A percentile compares a stretch with the other conserved stretches of the same genome.
phyloP scores from a whole-genome alignment of 2,329 filamentous ascomycete species.

The Bretziella fagacearum region DNA sequence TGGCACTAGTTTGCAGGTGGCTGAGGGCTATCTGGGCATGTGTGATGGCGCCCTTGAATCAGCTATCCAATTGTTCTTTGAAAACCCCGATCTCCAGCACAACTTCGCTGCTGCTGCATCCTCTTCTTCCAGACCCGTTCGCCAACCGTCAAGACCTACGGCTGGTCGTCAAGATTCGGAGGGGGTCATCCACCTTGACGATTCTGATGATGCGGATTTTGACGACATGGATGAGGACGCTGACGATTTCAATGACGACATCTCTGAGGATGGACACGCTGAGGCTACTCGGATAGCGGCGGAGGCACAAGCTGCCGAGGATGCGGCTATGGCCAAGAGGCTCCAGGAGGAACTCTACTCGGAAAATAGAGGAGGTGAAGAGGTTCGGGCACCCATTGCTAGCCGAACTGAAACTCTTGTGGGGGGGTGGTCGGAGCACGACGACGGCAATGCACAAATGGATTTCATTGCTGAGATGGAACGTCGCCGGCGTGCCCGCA shows the following conservation, averaged over 20 bases:
- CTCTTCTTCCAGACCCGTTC: constrained; percentile 21
- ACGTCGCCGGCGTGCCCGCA: constrained; percentile 7
- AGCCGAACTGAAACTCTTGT: constrained; percentile 84
- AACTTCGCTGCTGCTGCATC: constrained; percentile 25
- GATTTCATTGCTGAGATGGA: constrained; percentile 10
- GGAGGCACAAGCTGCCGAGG: constrained; percentile 56
- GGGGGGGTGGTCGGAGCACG: constrained; percentile 19
- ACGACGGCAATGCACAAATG: constrained; percentile 5
- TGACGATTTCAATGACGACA: constrained; percentile 24
- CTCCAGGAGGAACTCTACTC: constrained; percentile 85
- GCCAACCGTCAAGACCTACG: constrained; percentile 23
- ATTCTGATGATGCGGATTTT: constrained; percentile 44
- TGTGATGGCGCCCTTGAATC: constrained; percentile 71
- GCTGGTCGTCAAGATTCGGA: constrained; percentile 21
- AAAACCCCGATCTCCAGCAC: constrained; percentile 57
- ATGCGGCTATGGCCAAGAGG: constrained; percentile 80
- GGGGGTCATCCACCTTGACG: constrained; percentile 44
- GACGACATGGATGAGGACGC: constrained; percentile 47
- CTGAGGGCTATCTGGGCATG: constrained; percentile 67
- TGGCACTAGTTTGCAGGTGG: constrained; percentile 53
- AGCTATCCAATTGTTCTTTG: constrained; percentile 79
- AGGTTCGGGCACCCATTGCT: constrained; percentile 75
- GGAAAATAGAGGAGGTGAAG: constrained; percentile 34
- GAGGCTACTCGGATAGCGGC: constrained; percentile 26
- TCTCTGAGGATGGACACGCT: constrained; percentile 26